Evolutionary conservation across 2,329 filamentous ascomycete species (phyloP).

Genomic region (Juglanconis oblonga): DNA sequence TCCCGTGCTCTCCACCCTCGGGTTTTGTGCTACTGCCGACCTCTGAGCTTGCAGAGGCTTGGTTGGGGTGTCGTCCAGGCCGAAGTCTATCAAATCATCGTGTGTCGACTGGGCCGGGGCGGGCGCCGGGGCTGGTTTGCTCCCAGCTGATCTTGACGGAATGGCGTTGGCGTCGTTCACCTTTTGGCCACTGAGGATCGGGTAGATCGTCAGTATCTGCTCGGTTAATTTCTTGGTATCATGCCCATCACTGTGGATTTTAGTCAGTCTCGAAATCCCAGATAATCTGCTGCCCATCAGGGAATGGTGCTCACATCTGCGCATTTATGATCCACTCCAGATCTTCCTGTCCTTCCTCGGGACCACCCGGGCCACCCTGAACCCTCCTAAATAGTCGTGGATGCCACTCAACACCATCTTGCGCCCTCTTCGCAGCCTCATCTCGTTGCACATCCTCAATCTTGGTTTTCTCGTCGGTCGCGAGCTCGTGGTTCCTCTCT

Average conservation of each 20-base stretch:
- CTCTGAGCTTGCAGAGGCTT: conserved; percentile 3
- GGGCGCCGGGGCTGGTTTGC: conserved; percentile 19
- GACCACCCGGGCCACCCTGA: conserved; percentile 64
- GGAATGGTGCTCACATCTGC: conserved; percentile 60
- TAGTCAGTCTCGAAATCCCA: conserved; percentile 10
- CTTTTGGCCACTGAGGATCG: conserved; percentile 77
- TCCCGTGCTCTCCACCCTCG: conserved; percentile 23
- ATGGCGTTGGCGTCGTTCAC: conserved; percentile 52
- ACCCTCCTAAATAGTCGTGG: conserved; percentile 81
- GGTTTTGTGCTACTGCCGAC: conserved; percentile 10
- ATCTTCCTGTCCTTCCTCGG: conserved; percentile 80
- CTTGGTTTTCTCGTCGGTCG: conserved; percentile 93
- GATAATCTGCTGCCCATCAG: background rate
- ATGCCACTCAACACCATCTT: conserved; percentile 81
- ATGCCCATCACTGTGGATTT: conserved; percentile 57
- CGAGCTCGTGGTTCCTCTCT: conserved; percentile 79
- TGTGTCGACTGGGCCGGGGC: conserved; percentile 11
- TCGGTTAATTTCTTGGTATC: conserved; percentile 60
- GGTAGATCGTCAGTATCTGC: conserved; percentile 83
- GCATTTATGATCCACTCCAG: conserved; percentile 95
- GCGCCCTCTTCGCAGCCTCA: conserved; percentile 75
- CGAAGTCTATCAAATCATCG: conserved; percentile 57
- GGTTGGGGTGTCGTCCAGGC: conserved; percentile 36
- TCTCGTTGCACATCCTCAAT: conserved; percentile 91
- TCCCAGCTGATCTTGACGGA: conserved; percentile 39